A percentile compares a stretch with the other conserved stretches of the same genome.
phyloP scores from a whole-genome alignment of 2,329 filamentous ascomycete genomes.

The Sordariomycetes sp. region DNA sequence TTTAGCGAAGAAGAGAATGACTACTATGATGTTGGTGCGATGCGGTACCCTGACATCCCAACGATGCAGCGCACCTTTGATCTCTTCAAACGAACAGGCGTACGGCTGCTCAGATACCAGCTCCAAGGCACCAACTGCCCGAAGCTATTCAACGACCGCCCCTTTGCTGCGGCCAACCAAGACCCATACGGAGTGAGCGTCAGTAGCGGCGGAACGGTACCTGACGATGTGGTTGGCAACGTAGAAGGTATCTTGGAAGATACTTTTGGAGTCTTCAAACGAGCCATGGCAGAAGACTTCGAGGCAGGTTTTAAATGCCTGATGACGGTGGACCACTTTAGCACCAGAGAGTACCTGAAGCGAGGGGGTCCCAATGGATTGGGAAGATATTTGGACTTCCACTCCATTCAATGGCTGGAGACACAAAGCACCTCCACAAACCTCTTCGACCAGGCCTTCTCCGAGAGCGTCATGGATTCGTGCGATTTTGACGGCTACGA shows the following conservation, averaged over 20 bases:
- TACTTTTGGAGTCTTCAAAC: constrained; percentile 4
- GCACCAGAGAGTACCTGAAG: constrained; percentile 12
- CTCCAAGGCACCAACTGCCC: constrained; percentile 1
- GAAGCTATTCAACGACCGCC: constrained; percentile 8
- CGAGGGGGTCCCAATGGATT: constrained; percentile 5
- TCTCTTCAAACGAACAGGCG: constrained; percentile 3
- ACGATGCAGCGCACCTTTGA: constrained; percentile 13
- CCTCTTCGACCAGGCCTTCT: constrained; percentile 24
- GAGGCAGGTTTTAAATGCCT: constrained; percentile 4
- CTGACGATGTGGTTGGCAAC: constrained; percentile 7
- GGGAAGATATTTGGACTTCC: constrained; percentile 6
- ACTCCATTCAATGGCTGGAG: constrained; percentile 12
- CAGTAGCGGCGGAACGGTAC: constrained; percentile 5
- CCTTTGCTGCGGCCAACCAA: neutral
- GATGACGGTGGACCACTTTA: constrained; percentile 9
- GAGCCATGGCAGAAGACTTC: constrained; percentile 3
- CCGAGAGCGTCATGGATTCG: constrained; percentile 22
- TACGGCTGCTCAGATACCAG: constrained; percentile 6
- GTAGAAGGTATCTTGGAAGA: constrained; percentile 3
- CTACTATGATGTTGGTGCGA: constrained; percentile 31
- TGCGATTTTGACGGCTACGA: constrained; percentile 17
- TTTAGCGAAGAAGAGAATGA: constrained; percentile 19
- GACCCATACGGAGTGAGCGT: constrained; percentile 7
- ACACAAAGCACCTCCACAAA: constrained; percentile 14
- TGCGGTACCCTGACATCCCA: constrained; percentile 24